Percentiles rank a stretch among this genome's conserved stretches.
Conservation (phyloP, 2,329 filamentous ascomycete species). For the Fonsecaea pugnacius region DNA sequence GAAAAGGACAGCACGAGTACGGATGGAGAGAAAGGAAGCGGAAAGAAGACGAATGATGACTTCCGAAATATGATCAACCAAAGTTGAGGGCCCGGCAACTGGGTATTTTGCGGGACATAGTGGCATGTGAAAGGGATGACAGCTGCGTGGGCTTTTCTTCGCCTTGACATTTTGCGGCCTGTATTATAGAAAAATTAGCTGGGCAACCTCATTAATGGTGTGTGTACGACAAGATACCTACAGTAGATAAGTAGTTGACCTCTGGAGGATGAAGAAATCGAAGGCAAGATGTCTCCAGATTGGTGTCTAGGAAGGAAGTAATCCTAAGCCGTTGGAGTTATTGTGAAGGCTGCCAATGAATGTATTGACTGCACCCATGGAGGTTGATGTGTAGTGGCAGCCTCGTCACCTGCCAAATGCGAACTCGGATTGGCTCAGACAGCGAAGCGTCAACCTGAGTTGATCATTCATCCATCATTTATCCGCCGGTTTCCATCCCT, state of each 20-base stretch:
- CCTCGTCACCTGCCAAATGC: background rate
- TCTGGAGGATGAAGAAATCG: background rate
- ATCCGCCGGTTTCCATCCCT: background rate
- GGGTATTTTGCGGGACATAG: background rate
- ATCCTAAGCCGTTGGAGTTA: too few species aligned
- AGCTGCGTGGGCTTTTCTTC: background rate
- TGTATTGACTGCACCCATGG: background rate
- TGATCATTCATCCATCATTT: conserved; percentile 13
- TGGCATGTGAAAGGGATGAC: background rate
- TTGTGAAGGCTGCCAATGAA: too few species aligned
- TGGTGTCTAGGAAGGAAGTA: background rate
- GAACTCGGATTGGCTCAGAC: background rate
- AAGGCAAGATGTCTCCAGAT: background rate
- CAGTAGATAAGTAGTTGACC: background rate
- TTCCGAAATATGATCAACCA: conserved; percentile 49
- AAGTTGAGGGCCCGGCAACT: conserved; percentile 4
- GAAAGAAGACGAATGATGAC: conserved; percentile 60
- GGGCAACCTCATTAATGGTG: conserved; percentile 2
- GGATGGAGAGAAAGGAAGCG: conserved; percentile 10
- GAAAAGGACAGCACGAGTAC: conserved; percentile 28
- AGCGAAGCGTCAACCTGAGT: too few species aligned
- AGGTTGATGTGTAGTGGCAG: background rate
- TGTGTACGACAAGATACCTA: background rate
- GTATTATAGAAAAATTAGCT: conserved; percentile 13
- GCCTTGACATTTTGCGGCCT: conserved; percentile 7